A percentile compares a stretch with the other conserved stretches of the same genome.
Evolutionary conservation across 495 filamentous ascomycete species (phyloP).

Genomic region (Hyaloscypha finlandica): DNA sequence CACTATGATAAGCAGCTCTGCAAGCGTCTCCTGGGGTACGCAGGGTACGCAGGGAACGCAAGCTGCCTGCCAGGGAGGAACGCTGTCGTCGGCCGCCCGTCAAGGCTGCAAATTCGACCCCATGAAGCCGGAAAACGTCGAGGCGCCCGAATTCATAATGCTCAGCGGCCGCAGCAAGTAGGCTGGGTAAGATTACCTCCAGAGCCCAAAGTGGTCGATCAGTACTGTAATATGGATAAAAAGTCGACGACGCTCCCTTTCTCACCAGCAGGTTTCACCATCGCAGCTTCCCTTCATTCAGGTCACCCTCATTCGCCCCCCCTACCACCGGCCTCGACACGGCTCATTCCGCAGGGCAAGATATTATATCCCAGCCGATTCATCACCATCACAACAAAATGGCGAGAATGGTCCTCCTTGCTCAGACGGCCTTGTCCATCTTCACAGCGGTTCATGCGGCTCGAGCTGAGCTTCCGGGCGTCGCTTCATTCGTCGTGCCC

Average conservation of each 20-base stretch:
- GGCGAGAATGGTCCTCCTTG: neutral
- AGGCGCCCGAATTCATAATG: neutral
- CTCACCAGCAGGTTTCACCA: too few relatives aligned
- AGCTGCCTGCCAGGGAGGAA: neutral
- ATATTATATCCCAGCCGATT: too few relatives aligned
- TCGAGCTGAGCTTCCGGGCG: conserved; percentile 33
- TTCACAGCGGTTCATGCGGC: neutral
- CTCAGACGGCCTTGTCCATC: neutral
- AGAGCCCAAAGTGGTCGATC: too few relatives aligned
- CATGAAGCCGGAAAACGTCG: neutral
- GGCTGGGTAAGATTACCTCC: neutral
- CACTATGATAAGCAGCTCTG: neutral
- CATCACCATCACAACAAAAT: neutral
- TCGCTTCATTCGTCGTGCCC: conserved; percentile 49
- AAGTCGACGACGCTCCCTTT: too few relatives aligned
- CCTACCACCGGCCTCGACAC: too few relatives aligned
- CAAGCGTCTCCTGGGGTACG: neutral
- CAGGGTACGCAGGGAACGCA: neutral
- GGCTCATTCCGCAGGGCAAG: too few relatives aligned
- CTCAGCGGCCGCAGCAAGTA: neutral
- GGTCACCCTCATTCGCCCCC: too few relatives aligned
- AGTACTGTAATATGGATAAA: too few relatives aligned
- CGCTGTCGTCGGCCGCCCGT: neutral
- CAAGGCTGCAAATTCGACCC: neutral
- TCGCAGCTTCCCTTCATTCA: too few relatives aligned